phyloP scores from a whole-genome alignment of 345 rosid genomes.

The Noccaea bulbosa region DNA sequence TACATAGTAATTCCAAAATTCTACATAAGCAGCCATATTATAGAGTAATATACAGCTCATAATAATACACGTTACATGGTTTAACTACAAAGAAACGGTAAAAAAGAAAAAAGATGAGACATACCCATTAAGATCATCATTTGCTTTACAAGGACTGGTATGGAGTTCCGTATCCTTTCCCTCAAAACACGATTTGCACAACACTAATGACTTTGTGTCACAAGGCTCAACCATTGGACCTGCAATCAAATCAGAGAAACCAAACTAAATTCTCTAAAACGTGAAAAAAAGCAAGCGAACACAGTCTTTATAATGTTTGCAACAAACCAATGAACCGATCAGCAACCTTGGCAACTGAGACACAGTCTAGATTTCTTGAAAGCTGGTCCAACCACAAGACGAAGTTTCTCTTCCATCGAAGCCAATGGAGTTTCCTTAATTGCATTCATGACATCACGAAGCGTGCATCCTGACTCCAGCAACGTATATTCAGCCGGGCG shows the following conservation, averaged over 20 bases:
- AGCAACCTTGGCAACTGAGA: conserved; percentile 85
- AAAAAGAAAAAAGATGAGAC: conserved; percentile 7
- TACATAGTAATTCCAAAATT: background rate
- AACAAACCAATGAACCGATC: conserved; percentile 34
- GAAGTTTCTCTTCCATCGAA: conserved; percentile 62
- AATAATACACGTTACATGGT: background rate
- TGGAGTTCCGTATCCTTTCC: conserved; percentile 46
- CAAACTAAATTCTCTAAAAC: background rate
- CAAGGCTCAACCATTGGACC: conserved; percentile 46
- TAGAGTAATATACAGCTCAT: conserved; percentile 14
- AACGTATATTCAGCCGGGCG: conserved; percentile 79
- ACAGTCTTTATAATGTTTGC: conserved; percentile 14
- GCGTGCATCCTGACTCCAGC: conserved; percentile 75
- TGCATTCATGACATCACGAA: conserved; percentile 83
- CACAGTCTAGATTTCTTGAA: conserved; percentile 63
- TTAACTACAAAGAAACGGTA: too few relatives aligned
- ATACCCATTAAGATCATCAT: conserved; percentile 39
- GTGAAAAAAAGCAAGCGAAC: conserved; percentile 5
- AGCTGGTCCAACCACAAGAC: conserved; percentile 53
- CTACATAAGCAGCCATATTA: conserved; percentile 17
- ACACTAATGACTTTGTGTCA: conserved; percentile 46
- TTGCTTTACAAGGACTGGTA: conserved; percentile 37
- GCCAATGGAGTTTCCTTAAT: conserved; percentile 68
- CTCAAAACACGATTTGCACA: conserved; percentile 64
- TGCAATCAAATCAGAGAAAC: conserved; percentile 43